Conservation (phyloP, 306 rosid genomes). For the Argentina anserina region DNA sequence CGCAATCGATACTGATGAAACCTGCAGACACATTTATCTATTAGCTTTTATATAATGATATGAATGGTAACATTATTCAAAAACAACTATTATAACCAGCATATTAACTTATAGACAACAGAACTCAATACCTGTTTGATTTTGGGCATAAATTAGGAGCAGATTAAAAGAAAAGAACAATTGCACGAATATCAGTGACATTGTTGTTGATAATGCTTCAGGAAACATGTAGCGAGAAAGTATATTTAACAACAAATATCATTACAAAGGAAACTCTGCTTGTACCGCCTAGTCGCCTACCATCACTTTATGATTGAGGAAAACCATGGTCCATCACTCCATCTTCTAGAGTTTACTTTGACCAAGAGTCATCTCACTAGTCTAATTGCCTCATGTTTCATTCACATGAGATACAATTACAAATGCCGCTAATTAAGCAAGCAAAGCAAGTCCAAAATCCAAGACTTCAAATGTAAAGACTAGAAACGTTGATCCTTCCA, state of each 20-base stretch:
- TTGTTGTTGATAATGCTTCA: background rate
- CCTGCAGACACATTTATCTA: background rate
- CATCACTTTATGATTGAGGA: background rate
- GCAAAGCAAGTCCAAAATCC: background rate
- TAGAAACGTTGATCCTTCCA: too few relatives aligned
- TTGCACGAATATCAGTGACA: background rate
- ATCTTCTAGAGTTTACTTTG: background rate
- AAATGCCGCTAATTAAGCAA: too few relatives aligned
- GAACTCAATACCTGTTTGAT: background rate
- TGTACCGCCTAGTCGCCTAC: too few relatives aligned
- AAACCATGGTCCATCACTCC: background rate
- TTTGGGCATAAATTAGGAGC: background rate
- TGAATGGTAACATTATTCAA: background rate
- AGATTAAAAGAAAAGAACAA: background rate
- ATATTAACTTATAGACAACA: background rate
- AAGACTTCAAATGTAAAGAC: background rate
- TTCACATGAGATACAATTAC: background rate
- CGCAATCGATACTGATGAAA: conserved; percentile 30
- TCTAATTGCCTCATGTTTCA: background rate
- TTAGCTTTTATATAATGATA: background rate
- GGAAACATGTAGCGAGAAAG: background rate
- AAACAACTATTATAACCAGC: background rate
- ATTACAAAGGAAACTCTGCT: background rate
- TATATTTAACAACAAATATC: background rate
- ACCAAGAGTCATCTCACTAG: background rate